A percentile compares a stretch with the other conserved stretches of the same genome.
These are phyloP conservation scores for Plasmodiophora brassicae DNA, from an alignment of 208 protist species.

Conservation along the genomic window DNA sequence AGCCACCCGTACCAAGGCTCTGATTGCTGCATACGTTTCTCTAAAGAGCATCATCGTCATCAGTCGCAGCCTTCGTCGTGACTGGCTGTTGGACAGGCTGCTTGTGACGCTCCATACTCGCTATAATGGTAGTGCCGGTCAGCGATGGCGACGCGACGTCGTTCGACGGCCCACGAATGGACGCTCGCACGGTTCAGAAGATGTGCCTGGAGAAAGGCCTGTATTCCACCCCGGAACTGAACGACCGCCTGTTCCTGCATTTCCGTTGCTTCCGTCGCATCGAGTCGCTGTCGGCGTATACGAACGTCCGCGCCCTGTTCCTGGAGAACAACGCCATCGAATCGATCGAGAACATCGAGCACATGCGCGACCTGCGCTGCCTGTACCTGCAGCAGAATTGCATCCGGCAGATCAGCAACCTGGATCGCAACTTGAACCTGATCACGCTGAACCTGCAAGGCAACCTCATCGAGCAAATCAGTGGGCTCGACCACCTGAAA, in stretches of 20 bases:
- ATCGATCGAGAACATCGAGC: constrained; percentile 67
- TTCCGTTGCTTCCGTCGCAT: constrained; percentile 72
- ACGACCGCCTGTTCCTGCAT: constrained; percentile 84
- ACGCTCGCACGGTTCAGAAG: neutral
- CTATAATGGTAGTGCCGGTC: too few relatives aligned
- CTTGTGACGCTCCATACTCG: too few relatives aligned
- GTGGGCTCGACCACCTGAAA: constrained; percentile 49
- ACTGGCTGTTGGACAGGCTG: too few relatives aligned
- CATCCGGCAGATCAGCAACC: constrained; percentile 62
- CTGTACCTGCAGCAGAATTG: constrained; percentile 83
- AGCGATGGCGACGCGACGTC: too few relatives aligned
- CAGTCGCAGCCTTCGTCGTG: too few relatives aligned
- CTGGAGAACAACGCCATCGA: constrained; percentile 78
- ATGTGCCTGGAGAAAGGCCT: neutral
- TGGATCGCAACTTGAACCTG: constrained; percentile 63
- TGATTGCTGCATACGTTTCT: too few relatives aligned
- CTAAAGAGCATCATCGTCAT: too few relatives aligned
- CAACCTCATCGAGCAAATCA: constrained; percentile 65
- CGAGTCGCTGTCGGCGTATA: constrained; percentile 69
- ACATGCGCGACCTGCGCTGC: constrained; percentile 61
- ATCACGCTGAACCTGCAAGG: constrained; percentile 71
- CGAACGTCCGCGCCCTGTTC: constrained; percentile 74
- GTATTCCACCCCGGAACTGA: constrained; percentile 73
- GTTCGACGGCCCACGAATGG: neutral
- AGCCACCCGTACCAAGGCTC: neutral